Base-by-base conservation (phyloP, 1,284 basidiomycete genomes). In the Mycosarcoma maydis region DNA sequence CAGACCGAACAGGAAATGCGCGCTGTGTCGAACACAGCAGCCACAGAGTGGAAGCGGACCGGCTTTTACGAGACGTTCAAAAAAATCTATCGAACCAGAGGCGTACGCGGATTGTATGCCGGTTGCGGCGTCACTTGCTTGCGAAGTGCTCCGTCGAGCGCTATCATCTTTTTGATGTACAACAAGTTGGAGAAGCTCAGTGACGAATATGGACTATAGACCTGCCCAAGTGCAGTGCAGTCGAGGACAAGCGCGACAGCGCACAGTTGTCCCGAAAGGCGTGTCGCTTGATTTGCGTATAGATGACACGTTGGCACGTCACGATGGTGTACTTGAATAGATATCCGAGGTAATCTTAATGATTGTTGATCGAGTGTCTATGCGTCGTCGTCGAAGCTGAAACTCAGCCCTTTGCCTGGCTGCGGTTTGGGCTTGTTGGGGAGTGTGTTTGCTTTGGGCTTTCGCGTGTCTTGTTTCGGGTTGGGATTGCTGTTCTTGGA, bases 111-210 rank as follows among this genome's bases (percentile, higher is more conserved):
- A 0, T 83, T 98, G 62, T 98, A 98, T 83, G 92, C 93, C 13
- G 95, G n/a, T 0, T 94, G 93, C 82, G 94, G 92, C 6, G 88
- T 98, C 73, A 98, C 95, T 0, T 90, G 94, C 39, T 87, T 90
- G 24, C 85, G 93, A 52, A 89, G 91, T 0, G 89, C 94, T 48
- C 94, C 94, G 2, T 70, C 62, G 29, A 78, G 76, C 36, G 79
- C 71, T 39, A 65, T 72, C 48, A 73, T 72, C 46, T 66, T 69
- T 45, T 37, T 70, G 38, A 58, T 77, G 58, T 77, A 77, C 49
- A 77, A 77, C 70, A 79, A 77, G 57, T 41, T 79, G 24, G 77
- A 77, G 49, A 60, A 61, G 30, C 39, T 65, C 14, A 71, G 70
- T 26, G 76, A 76, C 30, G 33, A 34, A 19, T 64, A 73, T 36